Evolutionary conservation across 225 moss, liverwort and hornwort species (phyloP).

Genomic region (Sphagnum tenellum): DNA sequence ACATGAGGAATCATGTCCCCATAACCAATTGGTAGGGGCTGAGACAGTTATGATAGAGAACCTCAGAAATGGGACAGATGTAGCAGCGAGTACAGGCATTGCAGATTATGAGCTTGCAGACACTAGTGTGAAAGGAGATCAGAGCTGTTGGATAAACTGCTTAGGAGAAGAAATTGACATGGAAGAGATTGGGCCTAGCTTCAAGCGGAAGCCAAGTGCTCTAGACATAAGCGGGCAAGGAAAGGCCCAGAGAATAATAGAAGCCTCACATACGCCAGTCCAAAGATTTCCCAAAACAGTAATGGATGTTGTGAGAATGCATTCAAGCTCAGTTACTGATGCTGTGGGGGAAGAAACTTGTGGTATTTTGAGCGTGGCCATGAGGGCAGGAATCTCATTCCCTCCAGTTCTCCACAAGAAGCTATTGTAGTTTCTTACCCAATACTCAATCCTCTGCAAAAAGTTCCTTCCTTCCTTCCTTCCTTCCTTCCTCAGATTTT

Average conservation of each 20-base stretch:
- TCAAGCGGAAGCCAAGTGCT: constrained; percentile 13
- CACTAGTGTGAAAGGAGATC: constrained; percentile 5
- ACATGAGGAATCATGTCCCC: too few species aligned
- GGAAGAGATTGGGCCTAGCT: neutral
- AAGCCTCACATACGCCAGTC: constrained; percentile 10
- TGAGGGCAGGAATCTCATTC: constrained; percentile 39
- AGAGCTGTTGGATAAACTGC: constrained; percentile 9
- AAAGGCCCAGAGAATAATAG: constrained; percentile 21
- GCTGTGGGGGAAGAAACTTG: constrained; percentile 26
- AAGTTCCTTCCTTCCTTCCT: too few species aligned
- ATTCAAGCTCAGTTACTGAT: constrained; percentile 19
- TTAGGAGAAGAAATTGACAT: constrained; percentile 7
- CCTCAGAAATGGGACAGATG: constrained; percentile 3
- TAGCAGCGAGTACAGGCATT: constrained; percentile 1
- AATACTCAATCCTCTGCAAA: too few species aligned
- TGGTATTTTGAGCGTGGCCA: constrained; percentile 26
- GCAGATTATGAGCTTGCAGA: constrained; percentile 3
- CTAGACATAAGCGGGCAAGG: constrained; percentile 16
- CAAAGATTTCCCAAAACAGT: constrained; percentile 25
- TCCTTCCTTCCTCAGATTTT: too few species aligned
- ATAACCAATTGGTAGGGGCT: too few species aligned
- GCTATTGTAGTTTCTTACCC: constrained; percentile 11
- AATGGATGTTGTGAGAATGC: constrained; percentile 45
- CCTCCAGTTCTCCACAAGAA: constrained; percentile 26
- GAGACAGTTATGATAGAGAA: neutral